These are phyloP conservation scores for Sporopachydermia cereana DNA, from an alignment of 1,139 yeast genomes.

Conservation along the genomic window DNA sequence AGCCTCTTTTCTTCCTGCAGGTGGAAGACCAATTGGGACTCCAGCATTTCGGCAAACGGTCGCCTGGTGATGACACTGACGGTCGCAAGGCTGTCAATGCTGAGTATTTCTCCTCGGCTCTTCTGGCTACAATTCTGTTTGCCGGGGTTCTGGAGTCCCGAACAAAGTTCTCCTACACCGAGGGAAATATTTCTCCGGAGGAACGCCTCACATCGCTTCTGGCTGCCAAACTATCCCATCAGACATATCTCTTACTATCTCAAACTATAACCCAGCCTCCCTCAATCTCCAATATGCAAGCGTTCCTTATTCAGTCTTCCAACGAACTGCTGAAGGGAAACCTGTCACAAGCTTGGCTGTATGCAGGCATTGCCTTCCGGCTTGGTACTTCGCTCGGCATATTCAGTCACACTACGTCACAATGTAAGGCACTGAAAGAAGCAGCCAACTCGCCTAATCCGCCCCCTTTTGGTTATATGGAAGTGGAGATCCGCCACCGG, in stretches of 20 bases:
- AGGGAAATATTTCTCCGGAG: neutral
- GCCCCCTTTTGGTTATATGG: neutral
- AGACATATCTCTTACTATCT: slow-evolving; percentile 2
- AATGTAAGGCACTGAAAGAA: neutral
- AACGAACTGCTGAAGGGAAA: slow-evolving; percentile 2
- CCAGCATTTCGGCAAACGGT: no score
- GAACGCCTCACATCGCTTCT: neutral
- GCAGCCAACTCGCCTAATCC: neutral
- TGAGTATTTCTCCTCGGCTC: neutral
- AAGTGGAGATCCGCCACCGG: slow-evolving; percentile 3
- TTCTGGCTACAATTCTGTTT: neutral
- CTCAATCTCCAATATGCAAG: slow-evolving; percentile 1
- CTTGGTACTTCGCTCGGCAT: neutral
- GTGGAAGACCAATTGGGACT: neutral
- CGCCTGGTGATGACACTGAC: no score
- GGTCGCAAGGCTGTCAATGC: neutral
- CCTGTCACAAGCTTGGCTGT: slow-evolving; percentile 7
- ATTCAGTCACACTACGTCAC: neutral
- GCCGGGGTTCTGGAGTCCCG: neutral
- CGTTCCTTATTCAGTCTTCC: slow-evolving; percentile 5
- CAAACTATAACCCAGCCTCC: slow-evolving; percentile 6
- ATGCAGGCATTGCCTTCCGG: slow-evolving; percentile 6
- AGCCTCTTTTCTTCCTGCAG: neutral
- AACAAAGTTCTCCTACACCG: no score
- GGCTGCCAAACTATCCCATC: neutral